Evolutionary conservation across 2,329 filamentous ascomycete genomes (phyloP).

Genomic region (Diaporthe longicolla): DNA sequence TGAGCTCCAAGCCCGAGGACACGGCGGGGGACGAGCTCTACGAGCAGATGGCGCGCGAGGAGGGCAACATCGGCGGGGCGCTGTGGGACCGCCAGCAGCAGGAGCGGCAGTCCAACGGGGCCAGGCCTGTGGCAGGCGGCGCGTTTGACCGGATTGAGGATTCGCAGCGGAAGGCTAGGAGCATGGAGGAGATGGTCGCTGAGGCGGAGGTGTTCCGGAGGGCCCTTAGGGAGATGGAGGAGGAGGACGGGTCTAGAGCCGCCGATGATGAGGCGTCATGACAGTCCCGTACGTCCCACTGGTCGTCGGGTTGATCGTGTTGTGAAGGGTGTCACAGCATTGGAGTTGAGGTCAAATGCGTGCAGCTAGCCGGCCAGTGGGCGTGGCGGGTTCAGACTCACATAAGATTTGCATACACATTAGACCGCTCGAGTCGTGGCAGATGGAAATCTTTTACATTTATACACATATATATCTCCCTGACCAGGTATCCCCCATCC

Average conservation of each 20-base stretch:
- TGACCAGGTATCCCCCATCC: constrained; percentile 23
- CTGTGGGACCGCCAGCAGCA: constrained; percentile 66
- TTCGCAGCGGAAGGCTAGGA: constrained; percentile 75
- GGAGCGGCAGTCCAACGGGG: constrained; percentile 36
- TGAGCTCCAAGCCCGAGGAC: constrained; percentile 58
- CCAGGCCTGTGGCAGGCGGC: constrained; percentile 65
- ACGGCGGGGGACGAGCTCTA: constrained; percentile 80
- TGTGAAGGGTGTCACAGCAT: neutral
- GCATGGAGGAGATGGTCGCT: constrained; percentile 80
- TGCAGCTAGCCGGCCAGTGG: neutral
- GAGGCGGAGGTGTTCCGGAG: constrained; percentile 79
- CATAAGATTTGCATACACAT: neutral
- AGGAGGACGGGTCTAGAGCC: constrained; percentile 36
- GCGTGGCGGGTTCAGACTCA: neutral
- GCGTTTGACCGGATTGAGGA: constrained; percentile 81
- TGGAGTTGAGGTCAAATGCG: too few species aligned
- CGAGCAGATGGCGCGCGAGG: constrained; percentile 83
- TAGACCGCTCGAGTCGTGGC: neutral
- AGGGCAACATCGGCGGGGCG: constrained; percentile 83
- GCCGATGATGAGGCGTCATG: constrained; percentile 48
- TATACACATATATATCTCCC: neutral
- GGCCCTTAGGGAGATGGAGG: constrained; percentile 61
- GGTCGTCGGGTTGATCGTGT: neutral
- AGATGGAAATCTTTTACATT: neutral
- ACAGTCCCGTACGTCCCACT: constrained; percentile 58